Conservation (phyloP, 306 rosid genomes). For the Albizia julibrissin region DNA sequence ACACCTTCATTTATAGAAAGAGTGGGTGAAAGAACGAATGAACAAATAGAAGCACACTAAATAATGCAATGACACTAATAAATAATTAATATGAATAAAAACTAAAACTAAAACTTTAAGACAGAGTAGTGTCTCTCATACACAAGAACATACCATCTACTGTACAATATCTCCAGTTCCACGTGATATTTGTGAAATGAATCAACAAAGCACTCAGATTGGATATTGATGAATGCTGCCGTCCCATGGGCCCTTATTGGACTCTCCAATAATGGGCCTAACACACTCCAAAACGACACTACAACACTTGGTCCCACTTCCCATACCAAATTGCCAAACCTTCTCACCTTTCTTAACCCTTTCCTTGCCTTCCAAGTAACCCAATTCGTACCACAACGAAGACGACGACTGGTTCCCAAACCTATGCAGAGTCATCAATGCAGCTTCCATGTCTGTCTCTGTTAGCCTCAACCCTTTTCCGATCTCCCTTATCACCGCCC, state of each 20-base stretch:
- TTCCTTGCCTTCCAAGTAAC: constrained; percentile 81
- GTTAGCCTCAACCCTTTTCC: constrained; percentile 73
- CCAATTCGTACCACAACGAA: constrained; percentile 77
- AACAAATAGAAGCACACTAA: not conserved
- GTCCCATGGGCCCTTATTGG: constrained; percentile 68
- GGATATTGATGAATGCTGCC: constrained; percentile 63
- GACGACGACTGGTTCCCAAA: constrained; percentile 89
- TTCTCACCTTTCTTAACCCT: constrained; percentile 58
- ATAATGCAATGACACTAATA: no score
- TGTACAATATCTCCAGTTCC: not conserved
- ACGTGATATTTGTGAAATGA: not conserved
- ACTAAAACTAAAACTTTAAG: no score
- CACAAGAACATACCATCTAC: not conserved
- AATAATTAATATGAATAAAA: no score
- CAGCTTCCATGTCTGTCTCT: constrained; percentile 66
- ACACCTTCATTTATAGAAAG: no score
- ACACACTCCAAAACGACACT: constrained; percentile 61
- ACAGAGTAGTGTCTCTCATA: no score
- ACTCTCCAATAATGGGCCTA: constrained; percentile 50
- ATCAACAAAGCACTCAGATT: not conserved
- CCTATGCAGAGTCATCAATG: constrained; percentile 79
- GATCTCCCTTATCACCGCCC: constrained; percentile 56
- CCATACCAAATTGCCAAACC: constrained; percentile 81
- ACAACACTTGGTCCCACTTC: constrained; percentile 78
- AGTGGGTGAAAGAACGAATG: not conserved